Evolutionary conservation across 371 early-diverging fungal genomes (phyloP).

Genomic region (Dinochytrium kinnereticum): DNA sequence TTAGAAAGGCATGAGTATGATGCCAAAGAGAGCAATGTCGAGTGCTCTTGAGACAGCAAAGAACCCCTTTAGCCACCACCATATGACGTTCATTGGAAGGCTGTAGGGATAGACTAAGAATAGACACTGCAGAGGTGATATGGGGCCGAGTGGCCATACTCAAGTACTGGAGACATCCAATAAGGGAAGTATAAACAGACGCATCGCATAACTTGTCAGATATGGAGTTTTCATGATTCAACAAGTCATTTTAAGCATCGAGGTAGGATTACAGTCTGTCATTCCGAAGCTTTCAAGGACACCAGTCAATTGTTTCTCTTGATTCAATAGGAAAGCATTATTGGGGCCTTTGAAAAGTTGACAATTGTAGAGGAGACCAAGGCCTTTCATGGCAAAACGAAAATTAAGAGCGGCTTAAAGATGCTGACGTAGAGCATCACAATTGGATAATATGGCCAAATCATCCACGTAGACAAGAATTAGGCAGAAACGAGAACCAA

Average conservation of each 20-base stretch:
- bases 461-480: conserved; percentile 38
- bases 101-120: too few relatives aligned
- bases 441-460: conserved; percentile 7
- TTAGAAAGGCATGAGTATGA: too few relatives aligned
- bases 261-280: neutral
- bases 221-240: too few relatives aligned
- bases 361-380: conserved; percentile 16
- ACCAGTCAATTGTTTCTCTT: conserved; percentile 16
- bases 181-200: too few relatives aligned
- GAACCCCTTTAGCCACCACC: too few relatives aligned
- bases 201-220: too few relatives aligned
- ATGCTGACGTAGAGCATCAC: neutral
- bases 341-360: conserved; percentile 7
- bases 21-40: too few relatives aligned
- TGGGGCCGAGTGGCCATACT: too few relatives aligned
- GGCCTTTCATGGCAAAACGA: conserved; percentile 20
- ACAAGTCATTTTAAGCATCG: neutral
- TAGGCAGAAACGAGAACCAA: neutral
- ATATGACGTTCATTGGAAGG: too few relatives aligned
- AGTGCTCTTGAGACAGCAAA: too few relatives aligned
- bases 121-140: too few relatives aligned
- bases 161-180: too few relatives aligned
- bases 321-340: conserved; percentile 22
- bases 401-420: neutral
- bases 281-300: conserved; percentile 22